Evolutionary conservation across 768 basidiomycete genomes (phyloP), one percentile per base, ranked within the genome.

Genomic region (Leccinum boreale): DNA sequence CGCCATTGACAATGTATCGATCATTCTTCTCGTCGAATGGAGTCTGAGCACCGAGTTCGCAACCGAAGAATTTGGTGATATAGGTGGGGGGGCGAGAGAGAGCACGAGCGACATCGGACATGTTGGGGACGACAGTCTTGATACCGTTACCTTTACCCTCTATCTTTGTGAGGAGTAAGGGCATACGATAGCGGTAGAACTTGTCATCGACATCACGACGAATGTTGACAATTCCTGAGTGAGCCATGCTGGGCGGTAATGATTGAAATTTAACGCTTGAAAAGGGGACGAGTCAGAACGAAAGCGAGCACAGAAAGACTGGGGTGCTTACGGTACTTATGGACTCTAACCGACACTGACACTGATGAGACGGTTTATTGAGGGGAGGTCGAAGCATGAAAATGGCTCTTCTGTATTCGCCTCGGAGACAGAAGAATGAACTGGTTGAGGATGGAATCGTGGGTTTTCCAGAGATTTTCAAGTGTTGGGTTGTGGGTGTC

Each of bases 101-200:
- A 47, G 97, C 94, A 62, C 93, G 89, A 50, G 96, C 93, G 63
- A 99, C 89, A 74, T 98, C 97, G 59, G 92, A 85, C 94, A 99
- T 98, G 77, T 99, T 99, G 19, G 95, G 95, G 54, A 98, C 78
- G 70, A 99, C 95, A 48, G 97, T 99, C 80, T 99, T 99, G 78
- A 99, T 98, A 67, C 97, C 97, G 73, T 99, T 99, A 59, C 97
- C 97, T 75, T 94, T 95, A 67, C 97, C 97, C 78, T 99, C 97
- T 35, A 98, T 94, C 80, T 98, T 98, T 62, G 90, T 96, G 62
- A 85, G 82, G 61, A 99, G 84, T 58, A 94, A 72, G 56, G 97
- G 97, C 97, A 99, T 99, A 63, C 93, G 90, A 82, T 94, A 94
- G 65, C 92, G 92, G 74, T 95, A 95, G 73, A 94, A 95, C 75